Percentiles rank a stretch among this genome's conserved stretches.
These are phyloP conservation scores for Solanum arcanum DNA, from an alignment of 257 asterid genomes.

Conservation along the genomic window DNA sequence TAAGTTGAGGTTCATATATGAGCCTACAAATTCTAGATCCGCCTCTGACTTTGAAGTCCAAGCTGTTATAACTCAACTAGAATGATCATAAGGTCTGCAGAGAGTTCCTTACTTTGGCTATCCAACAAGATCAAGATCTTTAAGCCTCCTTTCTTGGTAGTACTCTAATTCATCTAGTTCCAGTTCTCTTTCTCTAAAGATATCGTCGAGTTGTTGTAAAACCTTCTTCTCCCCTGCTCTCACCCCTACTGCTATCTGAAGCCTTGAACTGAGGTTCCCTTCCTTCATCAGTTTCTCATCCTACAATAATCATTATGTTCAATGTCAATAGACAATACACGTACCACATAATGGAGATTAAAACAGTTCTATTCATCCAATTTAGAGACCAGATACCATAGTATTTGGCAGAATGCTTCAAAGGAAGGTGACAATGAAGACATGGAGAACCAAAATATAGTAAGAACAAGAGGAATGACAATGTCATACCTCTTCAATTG, in stretches of 20 bases:
- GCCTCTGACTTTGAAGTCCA: background rate
- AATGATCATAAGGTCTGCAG: background rate
- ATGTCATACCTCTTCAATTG: conserved; percentile 67
- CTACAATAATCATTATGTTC: conserved; percentile 22
- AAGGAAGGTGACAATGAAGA: background rate
- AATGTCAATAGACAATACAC: background rate
- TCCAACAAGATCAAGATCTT: conserved; percentile 92
- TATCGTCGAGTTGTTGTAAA: conserved; percentile 58
- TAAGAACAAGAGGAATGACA: background rate
- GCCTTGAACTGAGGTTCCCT: conserved; percentile 58
- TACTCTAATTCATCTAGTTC: conserved; percentile 74
- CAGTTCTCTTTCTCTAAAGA: conserved; percentile 56
- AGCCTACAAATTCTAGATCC: background rate
- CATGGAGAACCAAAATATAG: background rate
- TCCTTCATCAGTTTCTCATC: conserved; percentile 64
- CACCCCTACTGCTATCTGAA: conserved; percentile 58
- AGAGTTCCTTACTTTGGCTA: conserved; percentile 42
- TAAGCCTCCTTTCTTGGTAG: conserved; percentile 84
- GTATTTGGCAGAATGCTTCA: background rate
- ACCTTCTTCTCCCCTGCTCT: conserved; percentile 87
- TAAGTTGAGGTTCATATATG: background rate
- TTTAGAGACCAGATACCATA: background rate
- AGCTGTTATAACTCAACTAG: background rate
- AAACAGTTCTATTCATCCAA: background rate
- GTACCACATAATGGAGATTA: background rate